These are phyloP conservation scores for Neckera pumila DNA, from an alignment of 225 moss, liverwort and hornwort genomes.

Conservation along the genomic window DNA sequence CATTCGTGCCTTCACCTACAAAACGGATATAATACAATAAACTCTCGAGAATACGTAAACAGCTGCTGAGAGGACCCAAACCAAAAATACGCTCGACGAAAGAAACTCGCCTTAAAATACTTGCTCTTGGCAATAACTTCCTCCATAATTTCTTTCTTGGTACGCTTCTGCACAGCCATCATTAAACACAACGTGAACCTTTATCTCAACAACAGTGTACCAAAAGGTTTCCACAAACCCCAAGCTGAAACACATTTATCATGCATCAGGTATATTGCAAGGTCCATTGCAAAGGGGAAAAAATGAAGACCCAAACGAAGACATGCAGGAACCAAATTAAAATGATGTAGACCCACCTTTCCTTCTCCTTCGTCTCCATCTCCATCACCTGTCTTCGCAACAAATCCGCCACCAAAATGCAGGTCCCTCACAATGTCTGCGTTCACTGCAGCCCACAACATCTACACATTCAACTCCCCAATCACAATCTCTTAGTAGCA, in stretches of 20 bases:
- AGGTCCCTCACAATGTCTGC: slow-evolving; percentile 61
- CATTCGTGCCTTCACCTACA: background rate
- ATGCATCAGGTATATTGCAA: background rate
- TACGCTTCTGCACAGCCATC: slow-evolving; percentile 39
- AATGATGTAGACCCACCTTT: slow-evolving; percentile 13
- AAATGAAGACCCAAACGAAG: background rate
- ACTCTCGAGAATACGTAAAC: background rate
- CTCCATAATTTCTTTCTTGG: slow-evolving; percentile 94
- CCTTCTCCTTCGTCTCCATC: slow-evolving; percentile 27
- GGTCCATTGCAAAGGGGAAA: background rate
- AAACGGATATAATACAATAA: background rate
- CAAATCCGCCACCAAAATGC: slow-evolving; percentile 78
- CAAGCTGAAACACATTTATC: background rate
- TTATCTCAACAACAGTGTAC: background rate
- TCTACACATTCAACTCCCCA: background rate
- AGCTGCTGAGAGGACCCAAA: background rate
- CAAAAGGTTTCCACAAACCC: background rate
- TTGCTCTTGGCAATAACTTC: slow-evolving; percentile 98
- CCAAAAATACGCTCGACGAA: background rate
- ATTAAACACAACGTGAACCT: background rate
- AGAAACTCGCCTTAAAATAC: slow-evolving; percentile 60
- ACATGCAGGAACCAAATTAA: background rate
- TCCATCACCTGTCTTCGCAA: slow-evolving; percentile 16
- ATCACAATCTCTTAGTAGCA: background rate
- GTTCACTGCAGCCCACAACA: slow-evolving; percentile 37